Conservation (phyloP, 208 protist genomes). For the Wallacemonas sp. region DNA sequence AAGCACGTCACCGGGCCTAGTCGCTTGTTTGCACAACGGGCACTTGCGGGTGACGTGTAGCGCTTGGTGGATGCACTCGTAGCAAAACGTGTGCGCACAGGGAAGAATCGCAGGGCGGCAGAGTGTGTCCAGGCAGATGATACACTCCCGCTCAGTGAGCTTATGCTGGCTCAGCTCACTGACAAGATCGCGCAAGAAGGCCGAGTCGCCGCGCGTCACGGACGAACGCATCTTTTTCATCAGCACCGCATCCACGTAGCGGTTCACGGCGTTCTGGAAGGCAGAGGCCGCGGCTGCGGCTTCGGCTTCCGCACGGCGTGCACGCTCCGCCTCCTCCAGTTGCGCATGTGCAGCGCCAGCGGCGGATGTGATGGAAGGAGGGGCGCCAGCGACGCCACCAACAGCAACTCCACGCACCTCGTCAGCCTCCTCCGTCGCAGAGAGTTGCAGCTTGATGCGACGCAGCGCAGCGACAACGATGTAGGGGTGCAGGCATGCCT, state of each 20-base stretch:
- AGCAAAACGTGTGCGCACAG: constrained; percentile 82
- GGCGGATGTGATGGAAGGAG: too few relatives aligned
- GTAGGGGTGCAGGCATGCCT: constrained; percentile 82
- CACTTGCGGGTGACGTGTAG: constrained; percentile 34
- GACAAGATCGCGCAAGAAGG: constrained; percentile 51
- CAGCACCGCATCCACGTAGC: constrained; percentile 3
- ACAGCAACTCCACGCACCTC: too few relatives aligned
- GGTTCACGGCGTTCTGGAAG: background rate
- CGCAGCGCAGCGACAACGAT: constrained; percentile 69
- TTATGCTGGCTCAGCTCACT: constrained; percentile 36
- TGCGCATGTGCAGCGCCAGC: constrained; percentile 20
- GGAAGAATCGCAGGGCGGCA: constrained; percentile 58
- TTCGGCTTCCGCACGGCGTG: background rate
- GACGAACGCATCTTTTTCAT: background rate
- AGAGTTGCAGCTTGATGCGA: constrained; percentile 4
- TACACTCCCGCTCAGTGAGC: constrained; percentile 53
- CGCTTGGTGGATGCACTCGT: constrained; percentile 54
- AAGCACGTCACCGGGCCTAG: constrained; percentile 26
- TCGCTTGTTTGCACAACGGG: constrained; percentile 50
- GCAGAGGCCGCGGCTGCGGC: background rate
- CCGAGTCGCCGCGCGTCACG: constrained; percentile 1
- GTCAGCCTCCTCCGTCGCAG: constrained; percentile 6
- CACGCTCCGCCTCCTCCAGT: constrained; percentile 12
- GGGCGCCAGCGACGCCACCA: too few relatives aligned
- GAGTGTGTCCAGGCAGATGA: constrained; percentile 72